Evolutionary conservation across 345 rosid genomes (phyloP).

Genomic region (Gossypium turneri): DNA sequence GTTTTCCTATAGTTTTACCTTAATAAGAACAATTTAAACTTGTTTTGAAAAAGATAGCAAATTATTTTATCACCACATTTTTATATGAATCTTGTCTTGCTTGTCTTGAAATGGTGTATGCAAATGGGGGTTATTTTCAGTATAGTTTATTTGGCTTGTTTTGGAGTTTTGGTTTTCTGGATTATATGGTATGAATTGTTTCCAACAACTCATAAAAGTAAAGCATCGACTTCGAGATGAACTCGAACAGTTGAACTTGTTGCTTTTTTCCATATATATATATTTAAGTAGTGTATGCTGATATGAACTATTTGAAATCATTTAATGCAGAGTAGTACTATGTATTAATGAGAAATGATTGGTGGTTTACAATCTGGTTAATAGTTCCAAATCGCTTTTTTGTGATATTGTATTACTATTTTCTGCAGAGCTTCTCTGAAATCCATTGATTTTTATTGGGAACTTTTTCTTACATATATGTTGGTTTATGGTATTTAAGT

Average conservation of each 20-base stretch:
- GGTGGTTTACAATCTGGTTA: background rate
- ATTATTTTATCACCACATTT: background rate
- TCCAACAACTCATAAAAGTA: background rate
- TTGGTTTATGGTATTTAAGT: background rate
- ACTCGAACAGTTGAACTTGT: background rate
- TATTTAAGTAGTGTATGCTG: background rate
- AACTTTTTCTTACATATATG: background rate
- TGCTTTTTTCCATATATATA: background rate
- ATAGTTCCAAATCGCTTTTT: background rate
- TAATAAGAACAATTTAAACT: background rate
- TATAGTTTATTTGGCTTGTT: background rate
- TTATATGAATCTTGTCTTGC: background rate
- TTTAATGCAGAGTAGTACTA: background rate
- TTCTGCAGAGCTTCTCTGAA: constrained; percentile 4
- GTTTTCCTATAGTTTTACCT: background rate
- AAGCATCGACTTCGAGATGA: background rate
- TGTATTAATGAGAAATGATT: background rate
- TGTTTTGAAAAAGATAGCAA: background rate
- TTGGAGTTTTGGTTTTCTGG: constrained; percentile 1
- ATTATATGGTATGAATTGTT: background rate
- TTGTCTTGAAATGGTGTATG: background rate
- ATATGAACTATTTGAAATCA: background rate
- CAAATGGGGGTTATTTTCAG: background rate
- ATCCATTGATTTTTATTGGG: background rate
- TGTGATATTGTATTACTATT: background rate